Evolutionary conservation across 441 rosid genomes (phyloP), one percentile per base, ranked within the genome.

Genomic region (Gossypium trilobum): DNA sequence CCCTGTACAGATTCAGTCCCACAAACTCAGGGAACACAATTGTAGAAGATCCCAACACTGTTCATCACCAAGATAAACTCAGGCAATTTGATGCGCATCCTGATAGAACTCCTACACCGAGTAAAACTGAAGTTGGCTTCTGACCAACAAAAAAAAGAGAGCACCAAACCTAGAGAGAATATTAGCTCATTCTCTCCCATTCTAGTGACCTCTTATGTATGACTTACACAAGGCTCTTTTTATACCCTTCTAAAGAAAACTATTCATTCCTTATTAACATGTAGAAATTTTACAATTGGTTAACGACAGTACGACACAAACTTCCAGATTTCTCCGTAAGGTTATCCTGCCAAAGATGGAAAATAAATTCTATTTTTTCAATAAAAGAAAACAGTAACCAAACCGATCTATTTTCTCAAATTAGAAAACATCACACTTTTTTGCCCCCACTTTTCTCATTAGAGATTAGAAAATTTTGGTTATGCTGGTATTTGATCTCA

Each of bases 391-490:
- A 67, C 57, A 67, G 42, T 27, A 52, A 52, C 19, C 23, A 20
- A 25, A 14, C 46, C 59, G 36, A 17, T 17, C 27, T 56, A 25
- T 23, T 23, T 48, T 25, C 60, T 68, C 60, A 31, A 68, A 68
- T 33, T 31, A 51, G 72, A 19, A 52, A 52, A 31, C 29, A 68
- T 52, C 72, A 17, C 17, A 2, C 8, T 54, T 31, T 39, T 54
- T 68, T 52, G 48, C 27, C 17, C 5, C 14, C 13, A 0, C 9
- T n/a, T 67, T 46, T 46, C 57, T 46, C 70, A 46, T 65, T 42
- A 13, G 69, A 6, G 70, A 46, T 66, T 66, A 46, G 57, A 66
- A 63, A 14, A 61, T 57, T 8, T 63, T 33, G 25, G 17, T 64
- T 64, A 64, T 64, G 17, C 8, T 64, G 33, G 63, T 64, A 5